phyloP scores from a whole-genome alignment of 23 red algal genomes.

The Gracilaria vermiculophylla region DNA sequence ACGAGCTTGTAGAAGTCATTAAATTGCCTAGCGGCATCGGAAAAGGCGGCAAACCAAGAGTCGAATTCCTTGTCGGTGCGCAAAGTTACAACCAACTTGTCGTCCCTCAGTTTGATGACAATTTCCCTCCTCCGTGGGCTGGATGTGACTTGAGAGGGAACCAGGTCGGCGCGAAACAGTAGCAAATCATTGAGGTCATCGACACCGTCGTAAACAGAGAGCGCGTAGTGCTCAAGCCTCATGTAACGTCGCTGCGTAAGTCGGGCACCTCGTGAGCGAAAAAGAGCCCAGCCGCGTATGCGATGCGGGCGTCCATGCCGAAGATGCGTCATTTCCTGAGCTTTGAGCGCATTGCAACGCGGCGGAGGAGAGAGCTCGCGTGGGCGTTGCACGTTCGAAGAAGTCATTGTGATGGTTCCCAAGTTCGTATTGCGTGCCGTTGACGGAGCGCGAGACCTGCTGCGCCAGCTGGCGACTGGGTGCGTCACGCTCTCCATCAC shows the following conservation, averaged over 20 bases:
- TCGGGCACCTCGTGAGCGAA: slow-evolving; percentile 21
- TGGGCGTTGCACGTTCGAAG: background rate
- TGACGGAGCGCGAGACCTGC: background rate
- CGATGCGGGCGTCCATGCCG: slow-evolving; percentile 49
- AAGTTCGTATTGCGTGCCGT: background rate
- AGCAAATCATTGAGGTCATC: slow-evolving; percentile 38
- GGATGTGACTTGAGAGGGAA: slow-evolving; percentile 13
- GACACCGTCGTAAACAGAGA: slow-evolving; percentile 37
- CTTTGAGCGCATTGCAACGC: background rate
- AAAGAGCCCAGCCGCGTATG: slow-evolving; percentile 54
- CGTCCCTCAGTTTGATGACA: slow-evolving; percentile 17
- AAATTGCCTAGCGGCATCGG: slow-evolving; percentile 6
- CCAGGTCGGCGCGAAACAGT: background rate
- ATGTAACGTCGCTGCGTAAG: slow-evolving; percentile 50
- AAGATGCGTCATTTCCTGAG: slow-evolving; percentile 28
- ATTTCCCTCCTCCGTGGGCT: slow-evolving; percentile 11
- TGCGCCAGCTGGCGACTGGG: background rate
- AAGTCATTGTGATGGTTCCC: background rate
- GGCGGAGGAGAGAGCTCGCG: background rate
- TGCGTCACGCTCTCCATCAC: background rate
- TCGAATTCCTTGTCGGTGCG: slow-evolving; percentile 46
- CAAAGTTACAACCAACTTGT: slow-evolving; percentile 26
- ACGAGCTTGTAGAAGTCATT: slow-evolving; percentile 65
- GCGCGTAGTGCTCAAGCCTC: slow-evolving; percentile 40
- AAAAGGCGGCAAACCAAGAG: slow-evolving; percentile 43